Evolutionary conservation across 371 early-diverging fungal genomes (phyloP).

Genomic region (Dentiscutata heterogama): DNA sequence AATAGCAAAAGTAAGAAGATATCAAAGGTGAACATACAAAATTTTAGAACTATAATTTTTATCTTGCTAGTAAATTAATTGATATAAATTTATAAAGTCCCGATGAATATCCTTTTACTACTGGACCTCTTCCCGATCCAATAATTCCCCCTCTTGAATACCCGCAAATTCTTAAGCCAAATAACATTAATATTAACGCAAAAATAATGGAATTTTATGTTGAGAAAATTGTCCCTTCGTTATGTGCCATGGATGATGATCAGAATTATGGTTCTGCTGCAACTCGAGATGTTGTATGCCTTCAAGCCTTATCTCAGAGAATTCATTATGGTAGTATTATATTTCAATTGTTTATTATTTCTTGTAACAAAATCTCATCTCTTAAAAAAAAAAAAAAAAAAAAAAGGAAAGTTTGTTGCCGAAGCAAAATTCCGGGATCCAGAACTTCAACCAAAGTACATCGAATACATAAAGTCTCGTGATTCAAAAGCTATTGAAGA

Average conservation of each 20-base stretch:
- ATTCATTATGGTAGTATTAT: conserved; percentile 87
- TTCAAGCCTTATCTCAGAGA: conserved; percentile 92
- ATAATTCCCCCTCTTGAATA: conserved; percentile 85
- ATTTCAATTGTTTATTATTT: conserved; percentile 21
- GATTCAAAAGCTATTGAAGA: conserved; percentile 85
- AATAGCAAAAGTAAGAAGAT: conserved; percentile 89
- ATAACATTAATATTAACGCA: conserved; percentile 87
- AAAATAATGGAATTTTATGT: conserved; percentile 84
- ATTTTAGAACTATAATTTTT: neutral
- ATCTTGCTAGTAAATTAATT: neutral
- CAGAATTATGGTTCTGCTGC: conserved; percentile 92
- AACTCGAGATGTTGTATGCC: conserved; percentile 91
- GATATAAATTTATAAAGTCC: conserved; percentile 63
- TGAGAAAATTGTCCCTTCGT: conserved; percentile 74
- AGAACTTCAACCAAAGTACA: conserved; percentile 75
- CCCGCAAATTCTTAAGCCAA: conserved; percentile 75
- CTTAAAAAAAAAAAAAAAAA: neutral
- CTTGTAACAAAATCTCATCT: neutral
- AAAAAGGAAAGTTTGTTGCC: conserved; percentile 91
- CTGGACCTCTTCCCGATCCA: conserved; percentile 80
- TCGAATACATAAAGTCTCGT: conserved; percentile 77
- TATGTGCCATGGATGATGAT: conserved; percentile 79
- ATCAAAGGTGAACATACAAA: conserved; percentile 57
- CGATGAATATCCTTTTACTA: conserved; percentile 96
- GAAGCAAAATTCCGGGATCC: conserved; percentile 95